phyloP scores from a whole-genome alignment of 345 rosid genomes.

The Pistacia vera region DNA sequence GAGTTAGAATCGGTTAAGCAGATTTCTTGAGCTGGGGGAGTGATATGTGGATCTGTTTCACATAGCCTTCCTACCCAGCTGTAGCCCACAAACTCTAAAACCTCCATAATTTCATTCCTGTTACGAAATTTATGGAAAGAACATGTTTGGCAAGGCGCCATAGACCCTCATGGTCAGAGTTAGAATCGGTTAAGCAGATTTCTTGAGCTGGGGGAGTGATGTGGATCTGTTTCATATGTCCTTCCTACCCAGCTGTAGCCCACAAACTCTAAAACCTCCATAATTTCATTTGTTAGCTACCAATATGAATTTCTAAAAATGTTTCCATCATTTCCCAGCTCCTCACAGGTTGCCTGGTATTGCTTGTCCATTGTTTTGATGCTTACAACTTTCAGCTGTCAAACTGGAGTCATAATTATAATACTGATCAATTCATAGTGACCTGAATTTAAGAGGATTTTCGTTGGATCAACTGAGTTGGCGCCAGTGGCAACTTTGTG shows the following conservation, averaged over 20 bases:
- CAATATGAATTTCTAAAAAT: not conserved
- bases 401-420: no score
- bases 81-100: constrained; percentile 3
- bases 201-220: not conserved
- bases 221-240: not conserved
- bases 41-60: not conserved
- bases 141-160: not conserved
- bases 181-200: not conserved
- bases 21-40: not conserved
- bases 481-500: no score
- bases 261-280: constrained; percentile 5
- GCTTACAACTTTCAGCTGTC: no score
- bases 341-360: no score
- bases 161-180: not conserved
- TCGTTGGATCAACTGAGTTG: no score
- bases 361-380: no score
- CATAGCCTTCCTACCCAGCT: not conserved
- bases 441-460: no score
- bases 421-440: no score
- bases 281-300: not conserved
- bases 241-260: constrained; percentile 2
- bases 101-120: not conserved
- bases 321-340: not conserved
- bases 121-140: not conserved
- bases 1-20: not conserved